Conservation (phyloP, 257 asterid species). For the Handroanthus guayacan region DNA sequence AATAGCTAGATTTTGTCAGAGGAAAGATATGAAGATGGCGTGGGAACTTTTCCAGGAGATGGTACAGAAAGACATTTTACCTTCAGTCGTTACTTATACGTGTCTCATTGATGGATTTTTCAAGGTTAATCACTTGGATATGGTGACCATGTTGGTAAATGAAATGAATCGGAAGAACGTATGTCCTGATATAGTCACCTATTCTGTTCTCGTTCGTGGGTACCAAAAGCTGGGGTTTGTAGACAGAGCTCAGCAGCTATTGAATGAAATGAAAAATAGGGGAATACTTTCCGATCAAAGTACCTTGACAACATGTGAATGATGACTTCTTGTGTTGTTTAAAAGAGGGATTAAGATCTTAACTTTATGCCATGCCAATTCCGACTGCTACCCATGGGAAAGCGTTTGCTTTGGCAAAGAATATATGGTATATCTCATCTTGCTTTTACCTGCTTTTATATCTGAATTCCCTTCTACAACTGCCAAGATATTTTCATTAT, state of each 20-base stretch:
- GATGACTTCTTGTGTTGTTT: not conserved
- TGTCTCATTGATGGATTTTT: slow-evolving; percentile 62
- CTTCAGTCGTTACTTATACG: slow-evolving; percentile 70
- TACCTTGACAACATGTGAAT: slow-evolving; percentile 35
- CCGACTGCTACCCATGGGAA: slow-evolving; percentile 3
- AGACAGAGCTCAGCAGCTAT: slow-evolving; percentile 45
- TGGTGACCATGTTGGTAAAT: slow-evolving; percentile 40
- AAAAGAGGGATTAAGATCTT: not conserved
- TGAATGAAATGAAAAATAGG: slow-evolving; percentile 41
- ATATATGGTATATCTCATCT: slow-evolving; percentile 11
- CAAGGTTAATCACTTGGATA: slow-evolving; percentile 44
- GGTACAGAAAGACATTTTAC: slow-evolving; percentile 43
- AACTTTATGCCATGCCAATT: not conserved
- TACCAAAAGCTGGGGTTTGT: slow-evolving; percentile 44
- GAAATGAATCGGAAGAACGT: slow-evolving; percentile 49
- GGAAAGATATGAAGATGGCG: slow-evolving; percentile 47
- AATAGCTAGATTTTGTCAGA: slow-evolving; percentile 59
- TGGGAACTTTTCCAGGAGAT: slow-evolving; percentile 53
- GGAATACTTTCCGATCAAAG: slow-evolving; percentile 47
- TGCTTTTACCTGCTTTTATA: not conserved
- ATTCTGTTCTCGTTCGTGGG: slow-evolving; percentile 52
- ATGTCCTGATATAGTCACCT: slow-evolving; percentile 51
- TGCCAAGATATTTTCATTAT: too few species aligned
- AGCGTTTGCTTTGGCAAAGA: slow-evolving; percentile 9
- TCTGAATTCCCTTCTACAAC: too few species aligned